Evolutionary conservation across 345 rosid genomes (phyloP).

Genomic region (Theobroma cacao): DNA sequence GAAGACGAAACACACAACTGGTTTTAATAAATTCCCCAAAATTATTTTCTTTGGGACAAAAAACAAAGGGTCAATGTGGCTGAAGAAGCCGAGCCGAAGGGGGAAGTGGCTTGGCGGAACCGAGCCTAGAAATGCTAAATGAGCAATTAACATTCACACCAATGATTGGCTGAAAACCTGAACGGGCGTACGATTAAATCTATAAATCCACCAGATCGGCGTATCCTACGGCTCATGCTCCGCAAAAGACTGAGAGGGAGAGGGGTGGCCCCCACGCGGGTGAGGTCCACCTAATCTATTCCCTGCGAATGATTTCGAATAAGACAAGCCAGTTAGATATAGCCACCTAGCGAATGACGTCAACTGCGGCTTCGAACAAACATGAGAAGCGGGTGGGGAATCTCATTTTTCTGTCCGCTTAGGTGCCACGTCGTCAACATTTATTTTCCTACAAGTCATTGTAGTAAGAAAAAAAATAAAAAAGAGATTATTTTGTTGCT

Average conservation of each 20-base stretch:
- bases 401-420: conserved; percentile 9
- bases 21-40: neutral
- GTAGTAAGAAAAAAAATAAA: neutral
- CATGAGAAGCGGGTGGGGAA: neutral
- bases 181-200: conserved; percentile 25
- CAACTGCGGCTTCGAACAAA: neutral
- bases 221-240: conserved; percentile 43
- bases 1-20: neutral
- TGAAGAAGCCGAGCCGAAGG: neutral
- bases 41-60: neutral
- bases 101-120: neutral
- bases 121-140: neutral
- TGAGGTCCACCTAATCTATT: conserved; percentile 22
- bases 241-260: neutral
- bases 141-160: neutral
- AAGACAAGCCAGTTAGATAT: conserved; percentile 9
- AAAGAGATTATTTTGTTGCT: neutral
- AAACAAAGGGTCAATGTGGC: neutral
- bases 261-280: conserved; percentile 5
- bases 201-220: conserved; percentile 28
- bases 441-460: conserved; percentile 28
- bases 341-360: conserved; percentile 21
- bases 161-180: neutral
- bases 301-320: neutral
- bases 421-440: conserved; percentile 24